Evolutionary conservation across 2,329 filamentous ascomycete species (phyloP), one percentile per base, ranked within the genome.

Genomic region (Colletotrichum destructivum): DNA sequence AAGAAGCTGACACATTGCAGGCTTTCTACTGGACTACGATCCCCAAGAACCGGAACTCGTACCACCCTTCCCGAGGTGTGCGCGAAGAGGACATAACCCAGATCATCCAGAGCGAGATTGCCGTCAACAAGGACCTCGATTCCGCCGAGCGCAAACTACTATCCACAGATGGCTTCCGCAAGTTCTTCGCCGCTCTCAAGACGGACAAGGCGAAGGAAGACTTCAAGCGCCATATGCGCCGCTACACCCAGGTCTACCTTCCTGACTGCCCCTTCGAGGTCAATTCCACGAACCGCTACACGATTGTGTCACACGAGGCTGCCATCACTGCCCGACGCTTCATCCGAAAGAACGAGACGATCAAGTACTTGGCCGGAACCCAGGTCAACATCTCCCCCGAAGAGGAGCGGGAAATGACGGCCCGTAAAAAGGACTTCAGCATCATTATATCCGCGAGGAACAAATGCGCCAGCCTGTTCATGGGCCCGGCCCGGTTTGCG

Each of bases 1-100:
- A 72, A 78, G 31, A 49, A 44, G 49, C 73, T 75, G 61, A 73
- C 71, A 65, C 42, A 9, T 60, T 56, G 51, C 72, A 98, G 96
- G 92, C 94, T 12, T 98, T 94, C 82, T 99, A 96, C 86, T 98
- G 96, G 96, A 96, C 96, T 7, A 93, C 90, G 4, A 98, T 98
- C 71, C 95, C 96, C 75, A 99, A 99, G 83, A 98, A 98, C 78
- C 92, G 93, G 73, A 91, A 90, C 67, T 94, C 94, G 66, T 98
- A 97, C 81, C 93, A 94, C 77, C 89, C 94, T 0, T 94, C 93
- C 8, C 92, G 96, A 74, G 94, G 94, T 51, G 87, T 98, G 62
- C 90, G 89, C 65, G 88, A 91, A 76, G 87, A 88, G 66, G 89
- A 90, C 55, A 88, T 93, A 47, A 81, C 87, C 57, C 86, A 88